These are phyloP conservation scores for Hanseniaspora thailandica DNA, from an alignment of 805 yeast species.

Conservation along the genomic window DNA sequence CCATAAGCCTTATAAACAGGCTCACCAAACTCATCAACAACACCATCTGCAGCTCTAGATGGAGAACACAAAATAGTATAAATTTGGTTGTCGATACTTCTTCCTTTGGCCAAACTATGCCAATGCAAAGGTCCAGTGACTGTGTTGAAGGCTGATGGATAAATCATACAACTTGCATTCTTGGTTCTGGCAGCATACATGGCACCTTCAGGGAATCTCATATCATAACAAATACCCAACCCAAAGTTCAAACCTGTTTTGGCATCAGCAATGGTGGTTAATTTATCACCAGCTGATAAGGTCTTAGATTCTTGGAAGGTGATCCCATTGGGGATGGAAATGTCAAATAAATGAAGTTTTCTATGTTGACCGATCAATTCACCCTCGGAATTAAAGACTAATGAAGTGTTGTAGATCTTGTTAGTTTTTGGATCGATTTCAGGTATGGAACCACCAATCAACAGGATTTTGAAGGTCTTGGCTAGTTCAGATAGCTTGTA, in stretches of 20 bases:
- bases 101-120: slow-evolving; percentile 60
- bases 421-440: slow-evolving; percentile 49
- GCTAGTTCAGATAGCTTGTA: slow-evolving; percentile 54
- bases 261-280: slow-evolving; percentile 43
- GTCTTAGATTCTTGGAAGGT: slow-evolving; percentile 72
- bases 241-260: slow-evolving; percentile 48
- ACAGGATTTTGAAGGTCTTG: slow-evolving; percentile 44
- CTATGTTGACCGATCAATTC: slow-evolving; percentile 76
- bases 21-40: slow-evolving; percentile 16
- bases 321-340: slow-evolving; percentile 83
- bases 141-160: slow-evolving; percentile 77
- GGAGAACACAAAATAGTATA: slow-evolving; percentile 78
- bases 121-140: slow-evolving; percentile 78
- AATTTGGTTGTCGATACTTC: slow-evolving; percentile 66
- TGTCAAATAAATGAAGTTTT: slow-evolving; percentile 83
- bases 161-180: slow-evolving; percentile 62
- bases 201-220: slow-evolving; percentile 71
- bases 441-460: slow-evolving; percentile 90
- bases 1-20: slow-evolving; percentile 56
- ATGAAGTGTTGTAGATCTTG: slow-evolving; percentile 57
- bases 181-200: slow-evolving; percentile 50
- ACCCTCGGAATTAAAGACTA: slow-evolving; percentile 64
- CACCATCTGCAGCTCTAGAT: slow-evolving; percentile 52
- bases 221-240: slow-evolving; percentile 73
- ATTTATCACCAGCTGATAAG: slow-evolving; percentile 66